Base-by-base conservation (phyloP, 768 basidiomycete species). In the Boletus patriciae region DNA sequence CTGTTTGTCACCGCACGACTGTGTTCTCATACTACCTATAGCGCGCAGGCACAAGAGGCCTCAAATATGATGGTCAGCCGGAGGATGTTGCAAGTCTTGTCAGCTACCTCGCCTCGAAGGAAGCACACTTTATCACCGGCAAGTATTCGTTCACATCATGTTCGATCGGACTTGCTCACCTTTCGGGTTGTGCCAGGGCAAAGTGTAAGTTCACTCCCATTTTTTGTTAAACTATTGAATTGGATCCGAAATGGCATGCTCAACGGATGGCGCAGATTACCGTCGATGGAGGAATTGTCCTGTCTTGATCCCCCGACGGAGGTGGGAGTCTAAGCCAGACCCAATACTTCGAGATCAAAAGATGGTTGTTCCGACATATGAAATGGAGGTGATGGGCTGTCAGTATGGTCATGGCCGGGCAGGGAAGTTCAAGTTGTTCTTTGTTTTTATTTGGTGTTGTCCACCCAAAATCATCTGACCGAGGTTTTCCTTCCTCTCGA, bases 81-180 rank as follows among this genome's bases (percentile, higher is more conserved):
- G 68, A 75, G 31, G 68, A 73, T 38, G 55, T 72, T 6, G 72
- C 75, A 15, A 65, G 58, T 38, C 5, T 71, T 9, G 29, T 29
- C 29, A 9, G 29, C 9, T 29, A 29, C 29, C 29, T 29, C 29
- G 8, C 8, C 29, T 29, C 29, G 29, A 29, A 29, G 8, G 29
- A 29, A 29, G 29, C 29, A 9, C 29, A 29, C 29, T 29, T 10
- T 29, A 9, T 29, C 8, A 29, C 29, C 7, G 29, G 29, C 7
- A 7, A 2, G 29, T 29, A 29, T 48, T 31, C 25, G 15, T 36
- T 9, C 19, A 45, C 8, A 10, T 7, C n/a, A 12, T 40, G 12
- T 36, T 40, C 19, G 23, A 6, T 19, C 3, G 27, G 38, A 12
- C 33, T 18, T 19, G 3, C 34, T 47, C 6, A 31, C 19, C 27